These are phyloP conservation scores for Chaetomium tenue DNA, from an alignment of 495 filamentous ascomycete genomes.

Conservation along the genomic window DNA sequence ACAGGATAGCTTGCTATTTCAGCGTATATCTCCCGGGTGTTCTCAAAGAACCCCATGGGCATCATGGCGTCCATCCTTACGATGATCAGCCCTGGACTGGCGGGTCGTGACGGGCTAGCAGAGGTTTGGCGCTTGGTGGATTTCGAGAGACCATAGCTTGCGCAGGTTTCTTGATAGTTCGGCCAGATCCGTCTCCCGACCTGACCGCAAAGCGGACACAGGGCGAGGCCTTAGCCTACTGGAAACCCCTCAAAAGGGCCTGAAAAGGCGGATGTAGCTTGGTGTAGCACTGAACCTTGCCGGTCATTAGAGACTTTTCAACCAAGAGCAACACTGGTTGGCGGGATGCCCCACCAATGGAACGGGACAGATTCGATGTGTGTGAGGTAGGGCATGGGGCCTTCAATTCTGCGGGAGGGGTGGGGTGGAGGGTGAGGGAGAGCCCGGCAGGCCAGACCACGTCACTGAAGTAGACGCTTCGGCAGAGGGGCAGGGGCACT, in stretches of 20 bases:
- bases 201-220: neutral
- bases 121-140: neutral
- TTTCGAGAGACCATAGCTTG: conserved; percentile 3
- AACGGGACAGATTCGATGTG: neutral
- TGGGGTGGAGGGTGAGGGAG: neutral
- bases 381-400: conserved; percentile 5
- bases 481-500: neutral
- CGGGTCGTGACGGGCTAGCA: neutral
- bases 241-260: neutral
- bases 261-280: neutral
- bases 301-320: neutral
- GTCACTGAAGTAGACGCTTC: neutral
- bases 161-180: too few species aligned
- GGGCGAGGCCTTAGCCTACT: neutral
- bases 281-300: neutral
- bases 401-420: neutral
- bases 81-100: neutral
- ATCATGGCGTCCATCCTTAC: conserved; percentile 23
- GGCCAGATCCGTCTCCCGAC: neutral
- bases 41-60: conserved; percentile 46
- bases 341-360: neutral
- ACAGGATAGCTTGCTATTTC: conserved; percentile 49
- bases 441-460: neutral
- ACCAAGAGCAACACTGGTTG: neutral
- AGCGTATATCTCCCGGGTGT: conserved; percentile 44